Conservation (phyloP, 106 monocot species). For the Platanthera zijinensis region DNA sequence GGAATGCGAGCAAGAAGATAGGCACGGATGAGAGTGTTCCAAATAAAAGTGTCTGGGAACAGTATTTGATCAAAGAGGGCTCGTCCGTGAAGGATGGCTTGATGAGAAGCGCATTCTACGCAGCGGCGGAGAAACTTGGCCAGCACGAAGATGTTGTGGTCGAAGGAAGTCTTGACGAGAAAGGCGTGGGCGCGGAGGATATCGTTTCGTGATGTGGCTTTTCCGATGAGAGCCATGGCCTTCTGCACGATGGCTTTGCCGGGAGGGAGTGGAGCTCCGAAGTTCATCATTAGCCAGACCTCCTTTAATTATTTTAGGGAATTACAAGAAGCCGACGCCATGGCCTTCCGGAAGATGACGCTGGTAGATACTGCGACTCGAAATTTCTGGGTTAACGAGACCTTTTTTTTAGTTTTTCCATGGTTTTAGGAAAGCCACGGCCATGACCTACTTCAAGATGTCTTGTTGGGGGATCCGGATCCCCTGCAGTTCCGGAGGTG, state of each 20-base stretch:
- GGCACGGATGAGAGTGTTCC: conserved; percentile 31
- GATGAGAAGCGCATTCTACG: background rate
- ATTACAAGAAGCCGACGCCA: too few species aligned
- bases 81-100: background rate
- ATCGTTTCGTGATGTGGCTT: background rate
- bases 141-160: conserved; percentile 5
- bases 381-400: too few species aligned
- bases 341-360: too few species aligned
- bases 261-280: background rate
- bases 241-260: background rate
- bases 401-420: too few species aligned
- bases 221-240: conserved; percentile 1
- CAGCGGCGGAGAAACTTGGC: background rate
- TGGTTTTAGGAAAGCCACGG: too few species aligned
- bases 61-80: conserved; percentile 31
- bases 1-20: conserved; percentile 9
- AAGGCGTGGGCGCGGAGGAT: conserved; percentile 9
- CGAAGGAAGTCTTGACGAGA: conserved; percentile 6
- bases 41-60: conserved; percentile 25
- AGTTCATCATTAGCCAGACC: background rate
- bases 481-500: too few species aligned
- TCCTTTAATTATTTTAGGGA: too few species aligned
- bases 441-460: too few species aligned
- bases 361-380: too few species aligned
- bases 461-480: too few species aligned